Evolutionary conservation across 208 protist genomes (phyloP).

Genomic region (Tritrichomonas musculus): DNA sequence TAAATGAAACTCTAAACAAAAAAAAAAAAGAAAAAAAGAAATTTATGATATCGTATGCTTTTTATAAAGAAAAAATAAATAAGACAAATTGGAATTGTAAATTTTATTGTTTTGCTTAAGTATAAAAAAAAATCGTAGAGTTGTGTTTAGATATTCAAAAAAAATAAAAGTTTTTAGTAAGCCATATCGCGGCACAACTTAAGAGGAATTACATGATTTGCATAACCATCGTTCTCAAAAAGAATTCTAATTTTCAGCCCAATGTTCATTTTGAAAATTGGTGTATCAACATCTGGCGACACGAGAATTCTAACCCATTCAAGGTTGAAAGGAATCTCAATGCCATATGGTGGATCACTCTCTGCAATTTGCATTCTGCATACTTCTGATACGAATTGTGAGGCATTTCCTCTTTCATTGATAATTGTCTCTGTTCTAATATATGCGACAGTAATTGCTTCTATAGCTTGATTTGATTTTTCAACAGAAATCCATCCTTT

Average conservation of each 20-base stretch:
- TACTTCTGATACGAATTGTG: neutral
- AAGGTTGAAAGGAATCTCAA: constrained; percentile 1
- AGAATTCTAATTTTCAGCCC: neutral
- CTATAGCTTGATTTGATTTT: neutral
- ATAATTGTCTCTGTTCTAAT: neutral
- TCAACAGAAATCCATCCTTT: neutral
- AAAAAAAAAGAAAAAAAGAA: too few species aligned
- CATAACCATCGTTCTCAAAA: neutral
- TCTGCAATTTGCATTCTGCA: neutral
- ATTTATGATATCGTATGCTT: too few species aligned
- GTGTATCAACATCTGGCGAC: neutral
- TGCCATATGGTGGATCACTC: neutral
- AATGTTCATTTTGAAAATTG: neutral
- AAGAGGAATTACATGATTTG: neutral
- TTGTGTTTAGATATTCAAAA: too few species aligned
- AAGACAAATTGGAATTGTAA: too few species aligned
- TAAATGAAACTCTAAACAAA: too few species aligned
- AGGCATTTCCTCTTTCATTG: neutral
- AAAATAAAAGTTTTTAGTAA: constrained; percentile 25
- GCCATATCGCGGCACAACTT: neutral
- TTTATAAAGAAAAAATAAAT: too few species aligned
- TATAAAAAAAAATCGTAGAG: too few species aligned
- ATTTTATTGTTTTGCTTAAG: too few species aligned
- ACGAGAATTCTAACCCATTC: neutral
- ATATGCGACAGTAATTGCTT: neutral